Evolutionary conservation across 495 filamentous ascomycete genomes (phyloP), one percentile per base, ranked within the genome.

Genomic region (Penicillium daleae): DNA sequence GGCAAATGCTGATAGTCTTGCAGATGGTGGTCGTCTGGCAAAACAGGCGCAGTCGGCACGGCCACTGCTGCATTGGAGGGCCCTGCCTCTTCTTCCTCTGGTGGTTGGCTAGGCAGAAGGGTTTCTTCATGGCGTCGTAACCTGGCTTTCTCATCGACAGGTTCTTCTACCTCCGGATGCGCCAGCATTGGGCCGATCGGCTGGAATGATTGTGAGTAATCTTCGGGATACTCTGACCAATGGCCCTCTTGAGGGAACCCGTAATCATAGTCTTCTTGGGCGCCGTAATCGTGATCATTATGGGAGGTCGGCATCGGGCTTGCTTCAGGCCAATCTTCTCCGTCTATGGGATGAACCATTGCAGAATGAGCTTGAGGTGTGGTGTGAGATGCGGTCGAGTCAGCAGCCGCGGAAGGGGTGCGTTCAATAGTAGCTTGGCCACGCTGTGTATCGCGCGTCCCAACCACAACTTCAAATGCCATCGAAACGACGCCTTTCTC

Each of bases 401-500:
- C 70, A 7, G 67, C 70, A 31, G 65, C 65, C 15, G 61, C 56
- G 26, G 74, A 77, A 2, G 63, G 54, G 7, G 67, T 62, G 19
- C 69, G 70, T 56, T 74, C 69, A 27, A 70, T 71, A 31, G 74
- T 86, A 48, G 80, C 78, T 66, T 85, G 80, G 40, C 82, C 72
- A 56, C 90, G 84, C 40, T 82, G 83, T 61, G 86, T 94, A 73
- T 99, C 95, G 56, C 82, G 83, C 4, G 92, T 97, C 0, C 94
- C 94, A n/a, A 98, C 86, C 9, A 96, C 79, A 35, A 97, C 84
- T 67, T 97, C 93, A 65, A 94, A 93, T 1, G 86, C 79, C 26
- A 90, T 89, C 7, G 89, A 87, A 3, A 97, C 87, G 6, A 97
- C 91, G 12, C 90, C 91, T 67, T 96, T 97, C 64, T 95, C 89